Evolutionary conservation across 2,329 filamentous ascomycete species (phyloP).

Genomic region (Fusarium marasasianum): DNA sequence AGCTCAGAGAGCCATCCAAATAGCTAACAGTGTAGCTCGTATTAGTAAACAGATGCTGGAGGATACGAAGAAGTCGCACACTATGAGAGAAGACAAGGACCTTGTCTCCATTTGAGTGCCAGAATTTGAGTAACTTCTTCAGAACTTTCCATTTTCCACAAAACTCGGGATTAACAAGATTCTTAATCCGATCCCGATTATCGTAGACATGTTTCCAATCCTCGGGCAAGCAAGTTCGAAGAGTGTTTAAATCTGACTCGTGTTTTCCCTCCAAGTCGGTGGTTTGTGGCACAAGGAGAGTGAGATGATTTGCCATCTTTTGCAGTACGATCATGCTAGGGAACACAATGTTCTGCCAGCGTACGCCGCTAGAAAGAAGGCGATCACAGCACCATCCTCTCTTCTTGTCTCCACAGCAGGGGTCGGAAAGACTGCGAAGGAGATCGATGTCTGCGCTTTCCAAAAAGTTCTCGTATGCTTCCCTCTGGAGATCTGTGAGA

Average conservation of each 20-base stretch:
- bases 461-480: slow-evolving; percentile 87
- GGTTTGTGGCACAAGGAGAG: slow-evolving; percentile 77
- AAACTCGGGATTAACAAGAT: slow-evolving; percentile 86
- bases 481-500: slow-evolving; percentile 80
- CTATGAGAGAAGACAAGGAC: slow-evolving; percentile 96
- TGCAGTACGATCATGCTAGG: slow-evolving; percentile 84
- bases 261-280: slow-evolving; percentile 77
- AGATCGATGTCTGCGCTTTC: slow-evolving; percentile 71
- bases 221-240: slow-evolving; percentile 79
- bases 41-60: slow-evolving; percentile 85
- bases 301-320: slow-evolving; percentile 93
- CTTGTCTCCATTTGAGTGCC: slow-evolving; percentile 91
- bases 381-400: slow-evolving; percentile 84
- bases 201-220: slow-evolving; percentile 78
- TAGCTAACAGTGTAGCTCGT: slow-evolving; percentile 93
- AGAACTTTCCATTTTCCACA: slow-evolving; percentile 98
- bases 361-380: slow-evolving; percentile 66
- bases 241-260: slow-evolving; percentile 76
- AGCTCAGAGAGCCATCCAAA: slow-evolving; percentile 83
- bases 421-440: slow-evolving; percentile 73
- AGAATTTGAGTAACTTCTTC: slow-evolving; percentile 85
- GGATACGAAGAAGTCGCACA: slow-evolving; percentile 82
- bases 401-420: slow-evolving; percentile 71
- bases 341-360: slow-evolving; percentile 84
- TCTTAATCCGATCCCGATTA: slow-evolving; percentile 80